A percentile compares a stretch with the other conserved stretches of the same genome.
phyloP scores from a whole-genome alignment of 352 stramenopile genomes.

The Globisporangium abappressorium region DNA sequence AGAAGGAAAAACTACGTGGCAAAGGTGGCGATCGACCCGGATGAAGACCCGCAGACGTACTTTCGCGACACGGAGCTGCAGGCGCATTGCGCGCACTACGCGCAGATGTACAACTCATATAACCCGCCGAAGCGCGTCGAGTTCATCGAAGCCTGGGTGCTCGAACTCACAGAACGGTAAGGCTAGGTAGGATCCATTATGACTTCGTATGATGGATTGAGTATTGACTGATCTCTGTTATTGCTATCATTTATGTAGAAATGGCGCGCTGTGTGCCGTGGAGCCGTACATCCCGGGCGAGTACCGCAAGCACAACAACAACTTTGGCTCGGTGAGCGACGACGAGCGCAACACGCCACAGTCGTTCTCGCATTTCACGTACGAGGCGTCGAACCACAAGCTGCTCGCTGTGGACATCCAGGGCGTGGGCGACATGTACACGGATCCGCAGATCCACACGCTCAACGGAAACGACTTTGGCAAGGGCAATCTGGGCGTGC shows the following conservation, averaged over 20 bases:
- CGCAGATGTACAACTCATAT: conserved; percentile 85
- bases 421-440: conserved; percentile 94
- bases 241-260: conserved; percentile 14
- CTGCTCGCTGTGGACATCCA: conserved; percentile 94
- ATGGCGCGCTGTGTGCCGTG: conserved; percentile 69
- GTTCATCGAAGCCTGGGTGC: conserved; percentile 82
- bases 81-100: conserved; percentile 82
- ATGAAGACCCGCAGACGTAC: conserved; percentile 87
- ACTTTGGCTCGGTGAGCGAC: conserved; percentile 83
- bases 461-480: conserved; percentile 85
- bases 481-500: conserved; percentile 81
- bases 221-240: neutral
- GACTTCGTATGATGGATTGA: neutral
- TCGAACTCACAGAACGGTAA: conserved; percentile 66
- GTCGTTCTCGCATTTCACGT: conserved; percentile 94
- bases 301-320: conserved; percentile 90
- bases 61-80: conserved; percentile 88
- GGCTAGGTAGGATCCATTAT: neutral
- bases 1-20: conserved; percentile 63
- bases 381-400: conserved; percentile 90
- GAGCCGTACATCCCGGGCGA: conserved; percentile 81
- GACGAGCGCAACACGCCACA: conserved; percentile 84
- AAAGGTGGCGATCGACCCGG: conserved; percentile 84
- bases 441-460: conserved; percentile 93
- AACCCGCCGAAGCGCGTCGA: conserved; percentile 77